Base-by-base conservation (phyloP, 2,329 filamentous ascomycete species). In the Orbilia oligospora region DNA sequence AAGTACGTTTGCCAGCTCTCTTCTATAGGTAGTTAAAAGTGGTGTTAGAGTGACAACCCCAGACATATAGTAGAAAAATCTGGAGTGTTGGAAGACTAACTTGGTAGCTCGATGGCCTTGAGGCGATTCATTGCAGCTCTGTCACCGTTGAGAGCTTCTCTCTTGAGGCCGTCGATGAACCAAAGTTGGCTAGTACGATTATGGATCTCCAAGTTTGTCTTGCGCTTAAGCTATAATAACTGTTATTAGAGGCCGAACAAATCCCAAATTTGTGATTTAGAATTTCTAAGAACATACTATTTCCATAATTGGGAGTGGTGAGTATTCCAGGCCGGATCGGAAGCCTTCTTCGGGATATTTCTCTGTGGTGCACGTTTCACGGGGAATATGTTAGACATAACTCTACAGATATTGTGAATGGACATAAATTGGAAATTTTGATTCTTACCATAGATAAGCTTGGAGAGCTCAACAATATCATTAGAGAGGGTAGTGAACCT, bases 121-220 rank as follows among this genome's bases (percentile, higher is more conserved):
- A 68, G 5, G 1, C 20, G 33, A 3, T 18, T 8, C 0, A 53
- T 6, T 9, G 75, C 51, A 5, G 68, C 27, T 6, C 24, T 30
- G 44, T 77, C 33, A 22, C 73, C 73, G 16, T 51, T 51, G 20
- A 77, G 46, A 36, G 41, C 67, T 9, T 71, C 8, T 16, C 66
- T 63, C 18, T 78, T 78, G n/a, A 72, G 53, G 9, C 64, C 63
- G 3, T 46, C 53, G 33, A 78, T n/a, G 55, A 38, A 65, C 75
- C 75, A 78, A 8, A 78, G 20, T 27, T 78, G 68, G 27, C 63
- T 65, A 14, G 63, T 64, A 2, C 30, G 51, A 18, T 78, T 72
- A 46, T 68, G 71, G 18, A 78, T 49, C 8, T 72, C 68, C 4
- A 56, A 20, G 6, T 56, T 22, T 10, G 41, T 22, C n/a, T 69